phyloP scores from a whole-genome alignment of 306 rosid genomes.

The Neltuma alba region DNA sequence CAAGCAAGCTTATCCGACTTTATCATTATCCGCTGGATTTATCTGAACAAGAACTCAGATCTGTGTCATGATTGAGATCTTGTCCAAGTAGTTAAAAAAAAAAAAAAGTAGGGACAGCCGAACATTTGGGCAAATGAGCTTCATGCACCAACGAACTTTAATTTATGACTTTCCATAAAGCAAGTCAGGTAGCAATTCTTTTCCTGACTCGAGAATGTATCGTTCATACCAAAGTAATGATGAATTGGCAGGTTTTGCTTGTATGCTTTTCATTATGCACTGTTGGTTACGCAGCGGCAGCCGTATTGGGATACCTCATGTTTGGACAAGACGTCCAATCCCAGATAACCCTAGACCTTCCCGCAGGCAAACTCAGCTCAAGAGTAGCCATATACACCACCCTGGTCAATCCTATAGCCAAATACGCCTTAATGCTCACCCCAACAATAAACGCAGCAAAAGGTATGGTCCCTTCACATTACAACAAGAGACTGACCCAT shows the following conservation, averaged over 20 bases:
- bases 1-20: not conserved
- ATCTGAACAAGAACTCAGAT: not conserved
- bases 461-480: slow-evolving; percentile 35
- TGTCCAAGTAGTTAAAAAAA: not conserved
- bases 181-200: not conserved
- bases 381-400: slow-evolving; percentile 70
- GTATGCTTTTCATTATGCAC: slow-evolving; percentile 65
- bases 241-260: slow-evolving; percentile 55
- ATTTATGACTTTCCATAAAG: not conserved
- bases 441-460: slow-evolving; percentile 61
- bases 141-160: not conserved
- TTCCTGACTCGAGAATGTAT: not conserved
- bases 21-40: not conserved
- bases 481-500: slow-evolving; percentile 44
- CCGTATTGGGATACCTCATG: slow-evolving; percentile 66
- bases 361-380: slow-evolving; percentile 58
- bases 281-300: slow-evolving; percentile 66
- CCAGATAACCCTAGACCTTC: slow-evolving; percentile 72
- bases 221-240: not conserved
- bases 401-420: slow-evolving; percentile 69
- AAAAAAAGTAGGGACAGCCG: not conserved
- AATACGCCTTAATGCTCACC: slow-evolving; percentile 73
- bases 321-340: slow-evolving; percentile 67
- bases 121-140: not conserved
- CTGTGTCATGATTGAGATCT: not conserved